Base-by-base conservation (phyloP, 257 asterid genomes). In the Cinchona pubescens region DNA sequence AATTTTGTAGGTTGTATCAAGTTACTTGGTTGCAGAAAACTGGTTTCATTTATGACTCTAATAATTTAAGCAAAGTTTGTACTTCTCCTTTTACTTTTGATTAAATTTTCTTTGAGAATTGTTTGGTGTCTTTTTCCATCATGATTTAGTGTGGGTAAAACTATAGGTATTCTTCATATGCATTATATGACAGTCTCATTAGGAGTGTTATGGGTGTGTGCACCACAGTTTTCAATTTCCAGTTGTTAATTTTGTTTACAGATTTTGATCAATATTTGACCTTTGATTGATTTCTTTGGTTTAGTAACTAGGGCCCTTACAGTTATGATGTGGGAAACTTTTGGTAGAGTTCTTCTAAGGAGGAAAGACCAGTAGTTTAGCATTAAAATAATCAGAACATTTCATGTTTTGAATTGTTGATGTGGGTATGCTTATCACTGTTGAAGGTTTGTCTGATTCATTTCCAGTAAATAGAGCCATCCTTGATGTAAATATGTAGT, bases 1-100 rank as follows among this genome's bases (percentile, higher is more conserved):
- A 75, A 79, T 82, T 83, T 87, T 91, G 96, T 85, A 95, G 99
- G 97, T 95, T 95, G 87, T 86, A 88, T 91, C 99, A 91, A 86
- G 90, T 95, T 71, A 90, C 84, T 77, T 95, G 98, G 99, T 59
- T 79, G 97, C 75, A 81, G 86, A 84, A 88, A 68, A 88, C 86
- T 72, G 99, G 96, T 87, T 95, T 89, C 91, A 86, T 86, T 76
- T 95, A 92, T 79, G 92, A 90, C 89, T 89, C 86, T 64, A 76
- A 85, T 85, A 78, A 90, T 85, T 85, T 95, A 40, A 90, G 88
- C 85, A 86, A 82, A 71, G 99, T 95, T 83, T 79, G 97, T 90
- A 81, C 90, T 81, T 79, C 83, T 71, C 75, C 88, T 81, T 82
- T 74, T 75, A 76, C 53, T 55, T 70, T 78, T 67, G 40, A 45